Percentiles rank a stretch among this genome's conserved stretches.
phyloP scores from a whole-genome alignment of 768 basidiomycete genomes.

The Tylopilus cervinicoccineus region DNA sequence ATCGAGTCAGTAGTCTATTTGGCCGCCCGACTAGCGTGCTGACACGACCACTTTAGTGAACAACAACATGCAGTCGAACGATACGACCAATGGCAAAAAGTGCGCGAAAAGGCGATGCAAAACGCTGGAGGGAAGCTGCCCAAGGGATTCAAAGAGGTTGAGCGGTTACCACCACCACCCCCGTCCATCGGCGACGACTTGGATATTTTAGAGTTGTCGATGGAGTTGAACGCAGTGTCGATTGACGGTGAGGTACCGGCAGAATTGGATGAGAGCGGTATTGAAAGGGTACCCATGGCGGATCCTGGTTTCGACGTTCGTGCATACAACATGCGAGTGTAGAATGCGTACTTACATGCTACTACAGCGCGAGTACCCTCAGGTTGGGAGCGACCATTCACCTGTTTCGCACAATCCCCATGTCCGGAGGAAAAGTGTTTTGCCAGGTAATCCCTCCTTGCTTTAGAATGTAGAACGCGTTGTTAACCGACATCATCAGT shows the following conservation, averaged over 20 bases:
- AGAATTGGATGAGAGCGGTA: slow-evolving; percentile 74
- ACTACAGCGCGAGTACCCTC: slow-evolving; percentile 61
- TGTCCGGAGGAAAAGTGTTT: slow-evolving; percentile 89
- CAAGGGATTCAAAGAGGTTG: slow-evolving; percentile 61
- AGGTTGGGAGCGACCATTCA: slow-evolving; percentile 59
- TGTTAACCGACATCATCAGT: slow-evolving; percentile 43
- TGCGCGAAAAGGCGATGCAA: slow-evolving; percentile 71
- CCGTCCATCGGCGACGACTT: slow-evolving; percentile 75
- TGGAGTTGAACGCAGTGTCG: slow-evolving; percentile 83
- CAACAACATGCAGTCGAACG: slow-evolving; percentile 80
- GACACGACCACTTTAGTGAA: slow-evolving; percentile 50
- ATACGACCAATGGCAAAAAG: slow-evolving; percentile 86
- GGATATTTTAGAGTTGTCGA: slow-evolving; percentile 83
- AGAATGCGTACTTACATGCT: slow-evolving; percentile 17
- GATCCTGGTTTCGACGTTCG: slow-evolving; percentile 86
- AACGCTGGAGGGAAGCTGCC: slow-evolving; percentile 75
- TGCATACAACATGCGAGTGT: slow-evolving; percentile 23
- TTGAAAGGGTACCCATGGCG: slow-evolving; percentile 88
- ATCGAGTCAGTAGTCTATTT: slow-evolving; percentile 58
- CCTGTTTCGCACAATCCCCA: slow-evolving; percentile 65
- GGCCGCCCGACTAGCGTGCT: neutral
- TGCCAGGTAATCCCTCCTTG: slow-evolving; percentile 60
- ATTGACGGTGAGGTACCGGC: slow-evolving; percentile 62
- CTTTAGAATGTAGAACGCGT: slow-evolving; percentile 1
- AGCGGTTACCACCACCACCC: slow-evolving; percentile 72